Conservation (phyloP, 768 basidiomycete species). For the Chalciporus chontae region DNA sequence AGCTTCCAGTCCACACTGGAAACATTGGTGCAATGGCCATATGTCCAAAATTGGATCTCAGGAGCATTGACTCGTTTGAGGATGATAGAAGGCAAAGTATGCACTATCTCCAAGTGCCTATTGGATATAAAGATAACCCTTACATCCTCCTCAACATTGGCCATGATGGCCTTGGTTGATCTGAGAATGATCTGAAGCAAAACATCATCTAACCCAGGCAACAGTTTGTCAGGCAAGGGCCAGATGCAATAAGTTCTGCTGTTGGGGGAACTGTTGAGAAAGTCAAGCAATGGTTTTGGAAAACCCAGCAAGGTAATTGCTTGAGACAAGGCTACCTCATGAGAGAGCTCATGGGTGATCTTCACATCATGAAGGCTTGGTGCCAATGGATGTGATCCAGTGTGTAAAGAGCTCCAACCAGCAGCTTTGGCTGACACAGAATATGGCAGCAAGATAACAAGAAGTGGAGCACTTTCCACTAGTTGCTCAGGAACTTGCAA, state of each 20-base stretch:
- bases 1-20: conserved; percentile 56
- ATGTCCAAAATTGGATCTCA: conserved; percentile 60
- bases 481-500: conserved; percentile 41
- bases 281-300: conserved; percentile 46
- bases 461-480: conserved; percentile 11
- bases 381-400: conserved; percentile 6
- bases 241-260: conserved; percentile 49
- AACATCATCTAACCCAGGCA: conserved; percentile 40
- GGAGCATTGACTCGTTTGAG: conserved; percentile 42
- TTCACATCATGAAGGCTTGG: not conserved
- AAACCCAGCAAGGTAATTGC: conserved; percentile 39
- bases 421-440: conserved; percentile 15
- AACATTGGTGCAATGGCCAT: conserved; percentile 58
- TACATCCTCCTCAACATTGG: conserved; percentile 36
- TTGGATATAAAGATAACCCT: conserved; percentile 66
- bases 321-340: conserved; percentile 21
- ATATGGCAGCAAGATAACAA: conserved; percentile 28
- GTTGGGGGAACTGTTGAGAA: conserved; percentile 34
- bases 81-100: conserved; percentile 46
- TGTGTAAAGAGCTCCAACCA: conserved; percentile 16
- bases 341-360: not conserved
- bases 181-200: conserved; percentile 44
- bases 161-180: conserved; percentile 39
- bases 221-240: conserved; percentile 30
- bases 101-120: conserved; percentile 47